A percentile compares a stretch with the other conserved stretches of the same genome.
These are phyloP conservation scores for Ophiosphaerella herpotricha DNA, from an alignment of 2,329 filamentous ascomycete species.

Conservation along the genomic window DNA sequence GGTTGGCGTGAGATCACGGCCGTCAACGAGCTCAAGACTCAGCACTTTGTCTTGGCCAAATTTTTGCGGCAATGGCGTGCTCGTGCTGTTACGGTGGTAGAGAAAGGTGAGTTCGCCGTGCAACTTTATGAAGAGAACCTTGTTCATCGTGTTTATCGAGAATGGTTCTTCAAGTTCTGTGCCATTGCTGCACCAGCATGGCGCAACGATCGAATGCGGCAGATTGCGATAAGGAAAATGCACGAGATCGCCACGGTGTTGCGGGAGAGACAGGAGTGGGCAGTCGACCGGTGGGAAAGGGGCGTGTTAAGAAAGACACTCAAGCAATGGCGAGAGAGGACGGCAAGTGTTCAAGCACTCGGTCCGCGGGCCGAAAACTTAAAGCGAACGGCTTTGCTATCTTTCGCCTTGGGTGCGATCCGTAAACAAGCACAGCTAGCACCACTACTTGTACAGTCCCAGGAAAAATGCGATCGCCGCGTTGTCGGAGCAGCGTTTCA, in stretches of 20 bases:
- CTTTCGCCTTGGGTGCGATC: slow-evolving; percentile 24
- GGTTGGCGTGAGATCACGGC: slow-evolving; percentile 70
- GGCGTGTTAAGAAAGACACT: slow-evolving; percentile 34
- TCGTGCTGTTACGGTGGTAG: slow-evolving; percentile 44
- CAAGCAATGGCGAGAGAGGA: slow-evolving; percentile 25
- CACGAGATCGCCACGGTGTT: slow-evolving; percentile 27
- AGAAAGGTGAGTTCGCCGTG: slow-evolving; percentile 39
- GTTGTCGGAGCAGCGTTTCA: slow-evolving; percentile 53
- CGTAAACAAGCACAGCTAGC: slow-evolving; percentile 50
- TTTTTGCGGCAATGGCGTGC: slow-evolving; percentile 61
- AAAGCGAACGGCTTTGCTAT: slow-evolving; percentile 31
- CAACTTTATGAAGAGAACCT: slow-evolving; percentile 41
- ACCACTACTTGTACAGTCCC: slow-evolving; percentile 51
- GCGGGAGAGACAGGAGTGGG: slow-evolving; percentile 32
- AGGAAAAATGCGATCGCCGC: slow-evolving; percentile 50
- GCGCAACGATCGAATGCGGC: slow-evolving; percentile 34
- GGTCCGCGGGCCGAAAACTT: slow-evolving; percentile 43
- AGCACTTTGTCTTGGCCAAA: slow-evolving; percentile 57
- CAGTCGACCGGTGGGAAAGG: slow-evolving; percentile 23
- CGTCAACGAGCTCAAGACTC: slow-evolving; percentile 61
- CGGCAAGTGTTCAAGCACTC: slow-evolving; percentile 27
- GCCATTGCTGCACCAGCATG: slow-evolving; percentile 41
- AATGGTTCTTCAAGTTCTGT: slow-evolving; percentile 46
- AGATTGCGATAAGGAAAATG: slow-evolving; percentile 34
- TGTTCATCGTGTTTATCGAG: slow-evolving; percentile 35